Base-by-base conservation (phyloP, 345 rosid genomes). In the Syzygium oleosum region DNA sequence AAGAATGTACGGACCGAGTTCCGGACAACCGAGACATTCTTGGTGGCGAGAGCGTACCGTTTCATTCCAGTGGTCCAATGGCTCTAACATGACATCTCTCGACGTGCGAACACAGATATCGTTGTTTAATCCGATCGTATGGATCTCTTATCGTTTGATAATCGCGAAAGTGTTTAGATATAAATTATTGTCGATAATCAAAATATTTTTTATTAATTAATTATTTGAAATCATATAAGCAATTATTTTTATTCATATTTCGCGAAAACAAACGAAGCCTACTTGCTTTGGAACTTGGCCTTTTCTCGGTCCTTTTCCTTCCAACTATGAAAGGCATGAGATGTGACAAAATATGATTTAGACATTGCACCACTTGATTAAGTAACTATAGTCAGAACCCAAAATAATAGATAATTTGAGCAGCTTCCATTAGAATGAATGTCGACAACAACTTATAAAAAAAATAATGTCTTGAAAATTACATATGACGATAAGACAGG, bases 261-360 rank as follows among this genome's bases (percentile, higher is more conserved):
- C 0, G 3, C 0, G 0, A 6, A 65, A 65, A 31, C 0, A 31
- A 15, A 65, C 4, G 0, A 1, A 29, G 1, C 41, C 1, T 7
- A 31, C 12, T 65, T 65, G 9, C 43, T 65, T 4, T 31, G 12
- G 0, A 65, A 4, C 22, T 31, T 7, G 38, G 23, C 43, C 23
- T 8, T 31, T 65, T 31, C 2, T 4, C 1, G 1, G 1, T 65
- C 38, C 43, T 65, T 65, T 65, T 16, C 23, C 6, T 65, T 65
- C 43, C 19, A 31, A 31, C 21, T 31, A 9, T 34, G 12, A 31
- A 4, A 65, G 43, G 34, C 9, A 65, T 14, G 22, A 65, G 79
- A 16, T 65, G 43, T 31, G 43, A 65, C 22, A 31, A 31, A 31
- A 65, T 5, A 16, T 2, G 43, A 65, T 65, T 65, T 65, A 8